A percentile compares a stretch with the other conserved stretches of the same genome.
phyloP scores from a whole-genome alignment of 139 green algal genomes.

The Chlamydomonas sp. region DNA sequence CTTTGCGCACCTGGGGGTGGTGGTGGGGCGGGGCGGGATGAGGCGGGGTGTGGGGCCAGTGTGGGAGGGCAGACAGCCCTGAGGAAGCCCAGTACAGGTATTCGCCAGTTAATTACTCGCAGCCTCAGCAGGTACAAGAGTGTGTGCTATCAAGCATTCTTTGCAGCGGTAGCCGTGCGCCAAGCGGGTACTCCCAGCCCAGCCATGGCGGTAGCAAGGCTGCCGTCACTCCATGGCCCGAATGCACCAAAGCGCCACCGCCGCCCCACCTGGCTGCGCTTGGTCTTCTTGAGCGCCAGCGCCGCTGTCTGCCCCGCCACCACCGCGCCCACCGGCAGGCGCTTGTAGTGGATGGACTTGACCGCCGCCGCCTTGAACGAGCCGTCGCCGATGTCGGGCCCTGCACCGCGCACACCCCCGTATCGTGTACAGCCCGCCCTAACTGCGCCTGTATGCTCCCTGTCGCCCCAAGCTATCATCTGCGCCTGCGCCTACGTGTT shows the following conservation, averaged over 20 bases:
- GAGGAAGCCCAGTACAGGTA: too few species aligned
- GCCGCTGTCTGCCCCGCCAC: conserved; percentile 91
- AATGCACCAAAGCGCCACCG: background rate
- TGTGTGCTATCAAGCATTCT: too few species aligned
- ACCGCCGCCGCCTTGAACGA: conserved; percentile 83
- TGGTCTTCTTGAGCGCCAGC: conserved; percentile 91
- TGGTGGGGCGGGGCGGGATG: background rate
- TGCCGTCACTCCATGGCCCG: background rate
- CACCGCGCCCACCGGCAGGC: conserved; percentile 76
- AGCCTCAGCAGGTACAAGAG: too few species aligned
- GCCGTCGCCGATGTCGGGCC: conserved; percentile 84
- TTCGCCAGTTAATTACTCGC: background rate
- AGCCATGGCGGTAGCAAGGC: too few species aligned
- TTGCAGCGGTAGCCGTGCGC: too few species aligned
- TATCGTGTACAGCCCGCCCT: too few species aligned
- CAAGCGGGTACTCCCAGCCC: too few species aligned
- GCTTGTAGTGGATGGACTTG: conserved; percentile 94
- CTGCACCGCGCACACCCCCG: conserved; percentile 10
- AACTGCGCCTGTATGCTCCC: too few species aligned
- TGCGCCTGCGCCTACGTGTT: too few species aligned
- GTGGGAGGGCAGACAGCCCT: too few species aligned
- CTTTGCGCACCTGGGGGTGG: conserved; percentile 78
- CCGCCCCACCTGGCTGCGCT: conserved; percentile 66
- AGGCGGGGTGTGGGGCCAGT: background rate
- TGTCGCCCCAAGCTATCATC: too few species aligned